These are phyloP conservation scores for Lipomyces orientalis DNA, from an alignment of 805 yeast genomes.

Conservation along the genomic window DNA sequence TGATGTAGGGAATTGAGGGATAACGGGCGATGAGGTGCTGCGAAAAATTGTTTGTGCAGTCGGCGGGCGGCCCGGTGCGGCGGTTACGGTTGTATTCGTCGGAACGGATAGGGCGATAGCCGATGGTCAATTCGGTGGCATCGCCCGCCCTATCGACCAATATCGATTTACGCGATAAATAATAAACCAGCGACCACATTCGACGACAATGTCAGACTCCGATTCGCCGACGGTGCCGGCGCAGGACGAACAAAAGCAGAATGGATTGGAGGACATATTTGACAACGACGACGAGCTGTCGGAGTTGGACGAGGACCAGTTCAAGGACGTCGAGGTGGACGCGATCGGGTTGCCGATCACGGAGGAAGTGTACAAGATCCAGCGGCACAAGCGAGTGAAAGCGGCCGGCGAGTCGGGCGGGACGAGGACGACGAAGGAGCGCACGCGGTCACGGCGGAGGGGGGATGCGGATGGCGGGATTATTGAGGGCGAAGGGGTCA, in stretches of 20 bases:
- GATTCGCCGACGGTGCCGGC: constrained; percentile 8
- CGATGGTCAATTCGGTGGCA: too few species aligned
- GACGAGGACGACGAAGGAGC: constrained; percentile 32
- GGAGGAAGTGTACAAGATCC: constrained; percentile 49
- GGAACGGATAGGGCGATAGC: neutral
- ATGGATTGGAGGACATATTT: constrained; percentile 10
- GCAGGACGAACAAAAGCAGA: constrained; percentile 26
- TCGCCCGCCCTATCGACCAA: neutral
- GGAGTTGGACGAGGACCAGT: constrained; percentile 50
- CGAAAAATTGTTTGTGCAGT: neutral
- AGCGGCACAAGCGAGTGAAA: constrained; percentile 45
- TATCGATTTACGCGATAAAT: neutral
- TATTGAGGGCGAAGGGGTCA: constrained; percentile 5
- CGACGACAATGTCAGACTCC: constrained; percentile 3
- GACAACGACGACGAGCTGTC: constrained; percentile 47
- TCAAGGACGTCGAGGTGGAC: constrained; percentile 44
- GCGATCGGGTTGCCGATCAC: constrained; percentile 44
- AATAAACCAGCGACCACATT: neutral
- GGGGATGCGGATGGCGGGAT: constrained; percentile 24
- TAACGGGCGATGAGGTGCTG: neutral
- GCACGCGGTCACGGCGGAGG: constrained; percentile 22
- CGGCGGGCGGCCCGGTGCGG: neutral
- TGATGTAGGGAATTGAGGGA: neutral
- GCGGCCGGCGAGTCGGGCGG: constrained; percentile 26
- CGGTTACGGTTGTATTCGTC: constrained; percentile 1